Conservation (phyloP, 257 asterid genomes). For the Jacaranda copaia region DNA sequence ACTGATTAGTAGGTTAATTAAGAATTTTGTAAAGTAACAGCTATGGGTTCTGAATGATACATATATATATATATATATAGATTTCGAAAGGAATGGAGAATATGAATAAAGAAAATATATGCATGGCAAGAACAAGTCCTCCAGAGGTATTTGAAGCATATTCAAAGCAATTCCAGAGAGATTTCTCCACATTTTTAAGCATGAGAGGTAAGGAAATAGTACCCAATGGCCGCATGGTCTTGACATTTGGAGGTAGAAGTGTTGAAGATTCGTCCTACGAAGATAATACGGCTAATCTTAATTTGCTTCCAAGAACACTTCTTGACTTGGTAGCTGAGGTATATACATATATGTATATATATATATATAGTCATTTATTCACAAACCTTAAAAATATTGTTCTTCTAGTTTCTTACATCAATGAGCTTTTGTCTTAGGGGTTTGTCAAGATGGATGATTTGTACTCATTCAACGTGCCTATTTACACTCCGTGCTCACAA, state of each 20-base stretch:
- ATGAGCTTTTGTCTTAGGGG: slow-evolving; percentile 30
- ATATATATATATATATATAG: too few relatives aligned
- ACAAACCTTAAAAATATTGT: too few relatives aligned
- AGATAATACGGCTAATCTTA: too few relatives aligned
- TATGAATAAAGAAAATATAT: slow-evolving; percentile 38
- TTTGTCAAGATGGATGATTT: slow-evolving; percentile 31
- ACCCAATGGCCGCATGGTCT: too few relatives aligned
- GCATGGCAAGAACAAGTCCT: slow-evolving; percentile 29
- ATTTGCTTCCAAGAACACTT: too few relatives aligned
- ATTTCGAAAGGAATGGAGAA: slow-evolving; percentile 45
- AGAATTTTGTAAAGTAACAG: too few relatives aligned
- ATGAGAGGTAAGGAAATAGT: slow-evolving; percentile 37
- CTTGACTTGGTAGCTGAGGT: too few relatives aligned
- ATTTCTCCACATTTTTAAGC: slow-evolving; percentile 40
- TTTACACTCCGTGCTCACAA: slow-evolving; percentile 25
- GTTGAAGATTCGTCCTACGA: too few relatives aligned
- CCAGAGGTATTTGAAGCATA: slow-evolving; percentile 43
- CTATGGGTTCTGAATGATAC: background rate
- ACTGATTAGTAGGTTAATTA: too few relatives aligned
- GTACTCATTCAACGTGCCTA: slow-evolving; percentile 42
- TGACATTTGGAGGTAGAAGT: too few relatives aligned
- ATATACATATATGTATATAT: too few relatives aligned
- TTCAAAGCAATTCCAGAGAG: slow-evolving; percentile 42
- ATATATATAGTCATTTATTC: too few relatives aligned
- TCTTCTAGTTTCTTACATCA: background rate